phyloP scores from a whole-genome alignment of 2,329 filamentous ascomycete species.

The Calonectria henricotiae region DNA sequence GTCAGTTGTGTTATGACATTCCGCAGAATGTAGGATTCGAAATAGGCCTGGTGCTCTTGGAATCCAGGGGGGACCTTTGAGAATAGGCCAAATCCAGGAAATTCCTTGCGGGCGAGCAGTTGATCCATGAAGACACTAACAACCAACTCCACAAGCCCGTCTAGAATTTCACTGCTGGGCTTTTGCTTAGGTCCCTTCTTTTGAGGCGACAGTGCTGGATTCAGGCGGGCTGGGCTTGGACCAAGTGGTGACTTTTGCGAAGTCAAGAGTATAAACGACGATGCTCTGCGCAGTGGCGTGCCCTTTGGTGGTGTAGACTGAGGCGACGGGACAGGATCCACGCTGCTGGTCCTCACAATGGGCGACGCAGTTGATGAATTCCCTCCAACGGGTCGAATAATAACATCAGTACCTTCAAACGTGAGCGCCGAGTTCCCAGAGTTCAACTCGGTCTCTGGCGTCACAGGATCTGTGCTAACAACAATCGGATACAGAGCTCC shows the following conservation, averaged over 20 bases:
- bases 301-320: slow-evolving; percentile 68
- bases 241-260: slow-evolving; percentile 74
- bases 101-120: slow-evolving; percentile 89
- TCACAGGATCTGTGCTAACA: slow-evolving; percentile 88
- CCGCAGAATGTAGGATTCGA: slow-evolving; percentile 90
- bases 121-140: slow-evolving; percentile 89
- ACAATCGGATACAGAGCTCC: slow-evolving; percentile 89
- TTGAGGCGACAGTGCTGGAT: slow-evolving; percentile 57
- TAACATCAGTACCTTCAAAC: slow-evolving; percentile 89
- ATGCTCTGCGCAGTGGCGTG: slow-evolving; percentile 82
- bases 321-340: slow-evolving; percentile 67
- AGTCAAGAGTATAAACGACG: slow-evolving; percentile 92
- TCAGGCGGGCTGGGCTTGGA: slow-evolving; percentile 76
- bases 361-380: slow-evolving; percentile 74
- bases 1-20: slow-evolving; percentile 81
- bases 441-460: slow-evolving; percentile 88
- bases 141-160: slow-evolving; percentile 84
- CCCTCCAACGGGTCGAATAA: slow-evolving; percentile 79
- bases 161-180: slow-evolving; percentile 80
- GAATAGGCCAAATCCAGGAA: slow-evolving; percentile 88
- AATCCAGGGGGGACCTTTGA: slow-evolving; percentile 93
- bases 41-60: slow-evolving; percentile 94
- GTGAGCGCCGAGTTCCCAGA: slow-evolving; percentile 85
- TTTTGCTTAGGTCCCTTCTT: slow-evolving; percentile 67
- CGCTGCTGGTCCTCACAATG: slow-evolving; percentile 81